Conservation (phyloP, 352 stramenopile genomes). For the Phytophthora citrophthora region DNA sequence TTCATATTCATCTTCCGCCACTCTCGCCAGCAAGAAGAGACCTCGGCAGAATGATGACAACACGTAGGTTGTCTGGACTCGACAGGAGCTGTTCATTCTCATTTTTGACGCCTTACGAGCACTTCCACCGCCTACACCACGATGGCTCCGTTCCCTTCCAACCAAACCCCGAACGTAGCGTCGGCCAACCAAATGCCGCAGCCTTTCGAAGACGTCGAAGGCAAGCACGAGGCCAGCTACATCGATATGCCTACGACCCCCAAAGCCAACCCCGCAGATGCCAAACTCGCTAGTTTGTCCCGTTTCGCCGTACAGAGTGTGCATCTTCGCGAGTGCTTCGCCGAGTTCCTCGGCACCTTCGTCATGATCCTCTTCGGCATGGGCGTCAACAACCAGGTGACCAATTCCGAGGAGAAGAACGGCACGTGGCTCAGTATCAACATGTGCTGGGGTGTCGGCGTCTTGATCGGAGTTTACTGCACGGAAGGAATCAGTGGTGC, state of each 20-base stretch:
- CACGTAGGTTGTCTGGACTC: too few species aligned
- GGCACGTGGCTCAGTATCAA: conserved; percentile 68
- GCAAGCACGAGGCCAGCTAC: conserved; percentile 26
- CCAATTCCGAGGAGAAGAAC: conserved; percentile 43
- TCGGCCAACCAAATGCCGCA: conserved; percentile 15
- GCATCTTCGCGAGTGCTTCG: conserved; percentile 46
- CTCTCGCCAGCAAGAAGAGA: conserved; percentile 4
- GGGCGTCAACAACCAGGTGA: conserved; percentile 63
- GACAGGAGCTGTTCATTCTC: conserved; percentile 17
- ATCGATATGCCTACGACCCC: conserved; percentile 10
- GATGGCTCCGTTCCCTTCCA: conserved; percentile 28
- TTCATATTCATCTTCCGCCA: background rate
- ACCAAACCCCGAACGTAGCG: conserved; percentile 15
- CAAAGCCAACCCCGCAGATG: background rate
- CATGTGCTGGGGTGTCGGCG: conserved; percentile 50
- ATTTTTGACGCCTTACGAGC: conserved; percentile 21
- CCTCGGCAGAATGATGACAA: too few species aligned
- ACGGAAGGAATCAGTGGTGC: conserved; percentile 49
- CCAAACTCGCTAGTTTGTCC: background rate
- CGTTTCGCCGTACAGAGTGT: conserved; percentile 31
- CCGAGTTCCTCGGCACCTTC: conserved; percentile 55
- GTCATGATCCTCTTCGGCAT: conserved; percentile 63
- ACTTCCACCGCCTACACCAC: conserved; percentile 1
- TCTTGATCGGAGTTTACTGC: conserved; percentile 56
- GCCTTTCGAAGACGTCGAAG: conserved; percentile 20